Conservation (phyloP, 805 yeast species). For the Kazachstania kunashirensis region DNA sequence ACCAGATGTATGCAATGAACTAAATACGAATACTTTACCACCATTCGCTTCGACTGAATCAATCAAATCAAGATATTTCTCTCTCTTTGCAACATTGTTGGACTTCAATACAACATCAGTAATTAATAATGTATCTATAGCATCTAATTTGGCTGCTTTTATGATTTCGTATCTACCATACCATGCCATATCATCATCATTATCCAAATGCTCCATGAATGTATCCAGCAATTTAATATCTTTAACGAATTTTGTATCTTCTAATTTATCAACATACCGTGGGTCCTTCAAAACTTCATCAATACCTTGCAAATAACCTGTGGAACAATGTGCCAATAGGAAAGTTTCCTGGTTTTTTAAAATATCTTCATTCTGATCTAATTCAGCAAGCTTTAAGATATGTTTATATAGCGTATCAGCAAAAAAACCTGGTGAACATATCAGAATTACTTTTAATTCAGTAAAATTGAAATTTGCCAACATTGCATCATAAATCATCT, state of each 20-base stretch:
- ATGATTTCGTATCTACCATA: constrained; percentile 78
- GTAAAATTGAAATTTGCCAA: constrained; percentile 56
- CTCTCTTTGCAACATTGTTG: constrained; percentile 59
- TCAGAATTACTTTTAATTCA: constrained; percentile 61
- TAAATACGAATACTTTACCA: constrained; percentile 68
- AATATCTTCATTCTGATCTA: constrained; percentile 46
- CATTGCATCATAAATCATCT: constrained; percentile 51
- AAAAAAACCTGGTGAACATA: constrained; percentile 86
- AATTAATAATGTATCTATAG: constrained; percentile 63
- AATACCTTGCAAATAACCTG: constrained; percentile 86
- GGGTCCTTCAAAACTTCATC: constrained; percentile 75
- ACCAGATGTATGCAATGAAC: constrained; percentile 82
- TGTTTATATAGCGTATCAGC: constrained; percentile 54
- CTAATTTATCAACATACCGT: constrained; percentile 49
- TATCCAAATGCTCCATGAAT: constrained; percentile 64
- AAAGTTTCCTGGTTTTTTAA: constrained; percentile 57
- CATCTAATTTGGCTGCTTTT: constrained; percentile 66
- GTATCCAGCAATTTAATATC: constrained; percentile 66
- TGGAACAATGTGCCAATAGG: constrained; percentile 71
- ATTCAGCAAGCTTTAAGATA: constrained; percentile 44
- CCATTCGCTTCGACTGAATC: constrained; percentile 61
- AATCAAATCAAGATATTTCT: constrained; percentile 53
- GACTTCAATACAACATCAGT: constrained; percentile 74
- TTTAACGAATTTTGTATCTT: constrained; percentile 76
- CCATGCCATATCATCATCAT: constrained; percentile 81